phyloP scores from a whole-genome alignment of 805 yeast species.

The Yarrowia hollandica region DNA sequence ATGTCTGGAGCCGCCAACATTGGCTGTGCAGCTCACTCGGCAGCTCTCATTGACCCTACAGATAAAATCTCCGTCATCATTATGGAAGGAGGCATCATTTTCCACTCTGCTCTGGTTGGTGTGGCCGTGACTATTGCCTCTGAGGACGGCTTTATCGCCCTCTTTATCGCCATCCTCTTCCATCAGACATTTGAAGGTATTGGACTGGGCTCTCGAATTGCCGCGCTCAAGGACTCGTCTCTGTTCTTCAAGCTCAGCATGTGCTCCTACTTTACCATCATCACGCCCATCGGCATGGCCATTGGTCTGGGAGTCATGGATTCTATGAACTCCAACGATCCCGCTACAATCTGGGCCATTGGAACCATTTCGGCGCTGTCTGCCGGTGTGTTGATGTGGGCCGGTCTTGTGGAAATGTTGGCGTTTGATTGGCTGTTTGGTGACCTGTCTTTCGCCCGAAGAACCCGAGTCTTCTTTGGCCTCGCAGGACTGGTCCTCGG shows the following conservation, averaged over 20 bases:
- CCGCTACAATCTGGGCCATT: constrained; percentile 58
- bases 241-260: constrained; percentile 26
- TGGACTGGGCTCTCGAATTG: constrained; percentile 73
- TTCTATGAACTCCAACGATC: constrained; percentile 61
- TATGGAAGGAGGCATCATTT: constrained; percentile 61
- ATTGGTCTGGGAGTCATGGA: constrained; percentile 72
- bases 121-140: constrained; percentile 59
- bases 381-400: constrained; percentile 69
- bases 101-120: constrained; percentile 66
- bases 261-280: constrained; percentile 53
- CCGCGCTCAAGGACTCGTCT: constrained; percentile 57
- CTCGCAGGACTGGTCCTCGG: constrained; percentile 61
- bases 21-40: constrained; percentile 44
- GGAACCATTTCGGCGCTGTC: constrained; percentile 72
- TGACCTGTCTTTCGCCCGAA: constrained; percentile 59
- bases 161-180: constrained; percentile 58
- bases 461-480: constrained; percentile 55
- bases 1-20: background rate
- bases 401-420: constrained; percentile 71
- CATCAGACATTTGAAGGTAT: constrained; percentile 81
- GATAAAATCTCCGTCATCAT: constrained; percentile 29
- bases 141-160: constrained; percentile 55
- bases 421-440: constrained; percentile 69
- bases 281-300: constrained; percentile 70
- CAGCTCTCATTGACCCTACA: constrained; percentile 49